Evolutionary conservation across 768 basidiomycete genomes (phyloP).

Genomic region (Boletus rubescentipes): DNA sequence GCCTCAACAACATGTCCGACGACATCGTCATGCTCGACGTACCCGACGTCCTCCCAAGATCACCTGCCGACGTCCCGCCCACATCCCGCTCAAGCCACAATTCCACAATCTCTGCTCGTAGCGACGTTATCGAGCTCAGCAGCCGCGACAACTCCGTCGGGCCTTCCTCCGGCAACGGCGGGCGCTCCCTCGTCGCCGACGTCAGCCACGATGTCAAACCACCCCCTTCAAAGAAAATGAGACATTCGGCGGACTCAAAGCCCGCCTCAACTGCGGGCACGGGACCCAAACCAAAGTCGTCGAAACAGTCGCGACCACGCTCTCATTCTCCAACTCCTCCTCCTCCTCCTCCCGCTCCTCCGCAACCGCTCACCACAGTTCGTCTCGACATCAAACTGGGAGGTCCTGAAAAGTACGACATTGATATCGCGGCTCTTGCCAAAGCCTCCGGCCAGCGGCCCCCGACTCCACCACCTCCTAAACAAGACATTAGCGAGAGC

Average conservation of each 20-base stretch:
- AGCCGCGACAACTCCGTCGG: conserved; percentile 32
- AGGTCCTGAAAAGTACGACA: conserved; percentile 73
- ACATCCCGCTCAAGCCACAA: conserved; percentile 18
- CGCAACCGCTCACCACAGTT: conserved; percentile 58
- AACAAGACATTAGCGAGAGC: conserved; percentile 55
- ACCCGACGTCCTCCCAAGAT: not conserved
- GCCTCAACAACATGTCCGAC: conserved; percentile 17
- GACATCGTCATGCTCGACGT: conserved; percentile 32
- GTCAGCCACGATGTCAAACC: conserved; percentile 23
- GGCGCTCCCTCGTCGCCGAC: conserved; percentile 15
- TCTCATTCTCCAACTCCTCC: conserved; percentile 52
- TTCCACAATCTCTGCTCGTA: conserved; percentile 16
- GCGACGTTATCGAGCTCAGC: conserved; percentile 29
- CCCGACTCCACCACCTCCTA: conserved; percentile 51
- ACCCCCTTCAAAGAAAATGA: conserved; percentile 31
- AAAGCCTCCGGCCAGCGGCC: conserved; percentile 66
- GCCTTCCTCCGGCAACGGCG: conserved; percentile 12
- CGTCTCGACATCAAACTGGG: conserved; percentile 69
- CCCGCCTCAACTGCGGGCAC: conserved; percentile 31
- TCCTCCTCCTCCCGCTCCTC: conserved; percentile 45
- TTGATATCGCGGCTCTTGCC: conserved; percentile 58
- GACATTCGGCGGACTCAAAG: conserved; percentile 27
- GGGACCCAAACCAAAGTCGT: conserved; percentile 53
- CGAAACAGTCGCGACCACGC: conserved; percentile 43
- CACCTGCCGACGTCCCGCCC: conserved; percentile 4